A percentile compares a stretch with the other conserved stretches of the same genome.
Conservation (phyloP, 768 basidiomycete genomes). For the Kwoniella europaea region DNA sequence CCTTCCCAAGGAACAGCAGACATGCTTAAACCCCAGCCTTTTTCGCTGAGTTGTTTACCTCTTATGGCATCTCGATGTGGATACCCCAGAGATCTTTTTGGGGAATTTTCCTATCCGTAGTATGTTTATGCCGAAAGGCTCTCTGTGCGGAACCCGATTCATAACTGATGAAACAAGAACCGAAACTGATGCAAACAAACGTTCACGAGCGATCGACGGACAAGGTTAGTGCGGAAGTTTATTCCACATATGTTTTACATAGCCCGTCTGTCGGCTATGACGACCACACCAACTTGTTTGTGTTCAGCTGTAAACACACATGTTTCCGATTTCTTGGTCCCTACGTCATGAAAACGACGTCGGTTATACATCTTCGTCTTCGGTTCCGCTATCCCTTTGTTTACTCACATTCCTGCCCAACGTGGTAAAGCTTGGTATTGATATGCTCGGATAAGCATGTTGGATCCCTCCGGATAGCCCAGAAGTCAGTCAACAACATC, state of each 20-base stretch:
- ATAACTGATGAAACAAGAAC: background rate
- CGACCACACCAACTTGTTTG: background rate
- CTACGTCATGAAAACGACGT: background rate
- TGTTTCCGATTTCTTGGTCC: background rate
- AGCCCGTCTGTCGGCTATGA: background rate
- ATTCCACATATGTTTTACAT: background rate
- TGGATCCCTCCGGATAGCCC: background rate
- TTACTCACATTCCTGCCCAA: slow-evolving; percentile 4
- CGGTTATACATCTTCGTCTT: background rate
- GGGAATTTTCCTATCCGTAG: slow-evolving; percentile 11
- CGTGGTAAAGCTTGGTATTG: background rate
- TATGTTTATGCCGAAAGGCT: background rate
- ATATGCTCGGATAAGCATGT: background rate
- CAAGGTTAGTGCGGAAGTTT: slow-evolving; percentile 8
- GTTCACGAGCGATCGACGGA: slow-evolving; percentile 1
- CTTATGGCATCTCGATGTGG: background rate
- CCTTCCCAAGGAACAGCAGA: background rate
- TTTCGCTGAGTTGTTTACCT: background rate
- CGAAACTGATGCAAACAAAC: background rate
- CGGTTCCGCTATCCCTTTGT: background rate
- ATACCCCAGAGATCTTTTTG: slow-evolving; percentile 7
- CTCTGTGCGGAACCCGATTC: background rate
- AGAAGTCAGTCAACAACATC: background rate
- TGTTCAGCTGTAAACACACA: background rate
- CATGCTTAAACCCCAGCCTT: background rate